A percentile compares a stretch with the other conserved stretches of the same genome.
phyloP scores from a whole-genome alignment of 371 early-diverging fungal genomes.

The Entomophthora muscae region DNA sequence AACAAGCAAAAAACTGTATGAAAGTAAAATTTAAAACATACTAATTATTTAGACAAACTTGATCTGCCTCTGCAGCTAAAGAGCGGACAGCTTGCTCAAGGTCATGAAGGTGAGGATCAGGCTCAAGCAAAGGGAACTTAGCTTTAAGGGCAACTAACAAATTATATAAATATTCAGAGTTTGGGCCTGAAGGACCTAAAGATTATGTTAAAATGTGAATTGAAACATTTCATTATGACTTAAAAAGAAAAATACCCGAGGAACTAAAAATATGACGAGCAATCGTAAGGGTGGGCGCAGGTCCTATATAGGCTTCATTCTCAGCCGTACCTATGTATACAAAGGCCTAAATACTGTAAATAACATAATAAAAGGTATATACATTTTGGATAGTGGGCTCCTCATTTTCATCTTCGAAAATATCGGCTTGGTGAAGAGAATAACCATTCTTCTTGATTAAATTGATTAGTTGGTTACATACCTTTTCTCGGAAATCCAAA shows the following conservation, averaged over 20 bases:
- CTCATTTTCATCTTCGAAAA: constrained; percentile 29
- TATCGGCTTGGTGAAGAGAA: constrained; percentile 43
- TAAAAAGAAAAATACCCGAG: constrained; percentile 23
- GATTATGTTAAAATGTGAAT: neutral
- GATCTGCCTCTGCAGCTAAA: neutral
- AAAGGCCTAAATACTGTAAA: constrained; percentile 28
- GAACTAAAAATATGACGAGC: constrained; percentile 49
- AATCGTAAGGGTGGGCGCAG: constrained; percentile 40
- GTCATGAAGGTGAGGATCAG: neutral
- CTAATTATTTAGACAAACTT: neutral
- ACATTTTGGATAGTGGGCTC: constrained; percentile 31
- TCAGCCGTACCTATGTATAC: constrained; percentile 67
- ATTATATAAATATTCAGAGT: constrained; percentile 56
- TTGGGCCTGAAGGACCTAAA: constrained; percentile 54
- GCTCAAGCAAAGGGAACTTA: neutral
- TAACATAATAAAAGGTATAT: neutral
- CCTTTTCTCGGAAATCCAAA: constrained; percentile 78
- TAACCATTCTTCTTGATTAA: constrained; percentile 39
- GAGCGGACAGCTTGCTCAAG: neutral
- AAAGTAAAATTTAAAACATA: too few relatives aligned
- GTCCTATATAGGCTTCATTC: constrained; percentile 71
- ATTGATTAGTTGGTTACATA: constrained; percentile 11
- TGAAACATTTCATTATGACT: neutral
- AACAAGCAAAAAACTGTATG: too few relatives aligned
- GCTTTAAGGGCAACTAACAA: constrained; percentile 27